phyloP scores from a whole-genome alignment of 1,284 basidiomycete species.

The Marasmius fiardii region DNA sequence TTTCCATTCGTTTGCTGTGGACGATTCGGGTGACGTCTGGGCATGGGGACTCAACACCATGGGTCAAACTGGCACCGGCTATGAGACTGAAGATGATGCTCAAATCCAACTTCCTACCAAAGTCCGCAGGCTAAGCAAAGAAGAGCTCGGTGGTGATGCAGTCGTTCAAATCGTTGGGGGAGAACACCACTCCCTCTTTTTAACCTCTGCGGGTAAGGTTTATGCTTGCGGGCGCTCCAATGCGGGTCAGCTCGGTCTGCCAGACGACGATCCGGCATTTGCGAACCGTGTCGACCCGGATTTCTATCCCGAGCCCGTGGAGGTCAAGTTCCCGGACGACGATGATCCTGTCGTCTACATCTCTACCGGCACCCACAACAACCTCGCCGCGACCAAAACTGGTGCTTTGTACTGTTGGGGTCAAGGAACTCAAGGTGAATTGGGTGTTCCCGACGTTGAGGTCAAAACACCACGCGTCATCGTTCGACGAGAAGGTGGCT shows the following conservation, averaged over 20 bases:
- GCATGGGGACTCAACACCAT: conserved; percentile 88
- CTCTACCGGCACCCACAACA: conserved; percentile 78
- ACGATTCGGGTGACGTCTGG: conserved; percentile 79
- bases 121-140: conserved; percentile 65
- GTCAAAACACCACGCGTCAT: conserved; percentile 58
- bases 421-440: conserved; percentile 72
- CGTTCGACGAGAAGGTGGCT: conserved; percentile 65
- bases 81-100: conserved; percentile 38
- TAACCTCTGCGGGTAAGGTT: conserved; percentile 80
- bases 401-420: conserved; percentile 89
- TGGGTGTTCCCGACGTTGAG: conserved; percentile 59
- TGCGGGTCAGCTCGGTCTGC: conserved; percentile 75
- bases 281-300: conserved; percentile 48
- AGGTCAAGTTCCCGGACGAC: conserved; percentile 66
- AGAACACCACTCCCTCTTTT: conserved; percentile 86
- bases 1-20: conserved; percentile 88
- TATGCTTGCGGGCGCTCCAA: conserved; percentile 82
- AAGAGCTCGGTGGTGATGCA: conserved; percentile 61
- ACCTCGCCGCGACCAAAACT: conserved; percentile 73
- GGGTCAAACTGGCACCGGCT: conserved; percentile 46
- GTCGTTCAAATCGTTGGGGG: conserved; percentile 77
- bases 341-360: conserved; percentile 74
- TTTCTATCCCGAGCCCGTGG: conserved; percentile 60
- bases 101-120: conserved; percentile 69
- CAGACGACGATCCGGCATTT: conserved; percentile 55